phyloP scores from a whole-genome alignment of 2,329 filamentous ascomycete species.

The Albifimbria verrucaria region DNA sequence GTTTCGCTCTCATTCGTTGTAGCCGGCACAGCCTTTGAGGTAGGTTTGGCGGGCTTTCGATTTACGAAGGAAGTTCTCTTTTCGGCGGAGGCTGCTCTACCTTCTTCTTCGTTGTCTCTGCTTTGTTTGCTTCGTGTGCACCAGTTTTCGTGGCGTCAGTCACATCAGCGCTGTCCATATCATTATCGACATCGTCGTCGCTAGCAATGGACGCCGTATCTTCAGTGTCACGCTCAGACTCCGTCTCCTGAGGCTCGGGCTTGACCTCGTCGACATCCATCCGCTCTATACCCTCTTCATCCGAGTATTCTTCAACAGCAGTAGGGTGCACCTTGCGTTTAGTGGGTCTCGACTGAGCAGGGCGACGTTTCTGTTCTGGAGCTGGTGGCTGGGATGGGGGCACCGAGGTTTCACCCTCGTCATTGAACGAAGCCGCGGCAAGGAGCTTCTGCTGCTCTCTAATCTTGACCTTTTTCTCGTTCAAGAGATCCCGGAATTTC shows the following conservation, averaged over 20 bases:
- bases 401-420: neutral
- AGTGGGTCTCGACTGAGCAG: slow-evolving; percentile 34
- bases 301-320: slow-evolving; percentile 34
- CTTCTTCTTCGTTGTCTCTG: slow-evolving; percentile 14
- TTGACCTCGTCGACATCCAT: slow-evolving; percentile 47
- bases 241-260: slow-evolving; percentile 34
- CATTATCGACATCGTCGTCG: slow-evolving; percentile 36
- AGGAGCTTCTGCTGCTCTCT: slow-evolving; percentile 67
- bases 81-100: slow-evolving; percentile 31
- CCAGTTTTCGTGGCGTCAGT: slow-evolving; percentile 6
- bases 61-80: slow-evolving; percentile 43
- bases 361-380: slow-evolving; percentile 21
- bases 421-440: slow-evolving; percentile 39
- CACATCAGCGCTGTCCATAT: slow-evolving; percentile 23
- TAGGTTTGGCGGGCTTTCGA: slow-evolving; percentile 26
- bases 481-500: slow-evolving; percentile 68
- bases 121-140: slow-evolving; percentile 1
- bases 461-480: slow-evolving; percentile 79
- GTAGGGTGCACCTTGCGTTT: slow-evolving; percentile 49
- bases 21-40: slow-evolving; percentile 13
- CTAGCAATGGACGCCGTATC: slow-evolving; percentile 38
- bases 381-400: slow-evolving; percentile 9
- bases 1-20: slow-evolving; percentile 39
- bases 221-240: slow-evolving; percentile 38
- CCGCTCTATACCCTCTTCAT: slow-evolving; percentile 41